Conservation (phyloP, 441 rosid species). For the Manihot esculenta region DNA sequence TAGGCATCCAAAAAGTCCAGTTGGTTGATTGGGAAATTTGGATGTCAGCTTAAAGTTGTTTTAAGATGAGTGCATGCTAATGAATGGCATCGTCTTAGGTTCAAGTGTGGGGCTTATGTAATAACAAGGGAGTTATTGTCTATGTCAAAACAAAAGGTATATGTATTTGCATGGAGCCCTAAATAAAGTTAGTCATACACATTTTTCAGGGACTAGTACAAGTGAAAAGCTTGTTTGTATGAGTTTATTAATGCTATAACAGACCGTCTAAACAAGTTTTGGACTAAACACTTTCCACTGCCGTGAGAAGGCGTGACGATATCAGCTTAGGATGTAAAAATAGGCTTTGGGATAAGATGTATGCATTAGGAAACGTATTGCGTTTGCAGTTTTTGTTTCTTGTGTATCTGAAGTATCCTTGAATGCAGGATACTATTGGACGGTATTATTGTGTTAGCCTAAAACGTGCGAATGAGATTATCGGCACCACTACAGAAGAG, state of each 20-base stretch:
- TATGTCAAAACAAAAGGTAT: not conserved
- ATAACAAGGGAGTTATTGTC: not conserved
- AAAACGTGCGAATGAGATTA: constrained; percentile 89
- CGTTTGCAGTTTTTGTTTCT: not conserved
- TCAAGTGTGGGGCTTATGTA: not conserved
- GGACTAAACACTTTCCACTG: too few species aligned
- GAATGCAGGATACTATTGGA: constrained; percentile 70
- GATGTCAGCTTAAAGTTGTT: not conserved
- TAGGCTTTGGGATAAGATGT: not conserved
- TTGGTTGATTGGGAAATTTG: too few species aligned
- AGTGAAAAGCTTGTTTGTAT: not conserved
- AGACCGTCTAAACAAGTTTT: too few species aligned
- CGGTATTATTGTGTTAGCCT: constrained; percentile 73
- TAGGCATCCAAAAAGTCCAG: not conserved
- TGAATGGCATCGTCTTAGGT: not conserved
- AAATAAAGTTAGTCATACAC: not conserved
- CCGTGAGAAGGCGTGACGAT: too few species aligned
- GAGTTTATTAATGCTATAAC: too few species aligned
- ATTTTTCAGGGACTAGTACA: not conserved
- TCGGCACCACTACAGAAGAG: constrained; percentile 96
- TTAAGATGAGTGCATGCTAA: not conserved
- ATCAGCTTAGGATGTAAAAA: not conserved
- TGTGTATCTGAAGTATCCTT: constrained; percentile 9
- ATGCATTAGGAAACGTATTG: not conserved
- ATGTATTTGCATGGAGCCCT: not conserved